Base-by-base conservation (phyloP, 2,329 filamentous ascomycete species). In the Exophiala aquamarina region DNA sequence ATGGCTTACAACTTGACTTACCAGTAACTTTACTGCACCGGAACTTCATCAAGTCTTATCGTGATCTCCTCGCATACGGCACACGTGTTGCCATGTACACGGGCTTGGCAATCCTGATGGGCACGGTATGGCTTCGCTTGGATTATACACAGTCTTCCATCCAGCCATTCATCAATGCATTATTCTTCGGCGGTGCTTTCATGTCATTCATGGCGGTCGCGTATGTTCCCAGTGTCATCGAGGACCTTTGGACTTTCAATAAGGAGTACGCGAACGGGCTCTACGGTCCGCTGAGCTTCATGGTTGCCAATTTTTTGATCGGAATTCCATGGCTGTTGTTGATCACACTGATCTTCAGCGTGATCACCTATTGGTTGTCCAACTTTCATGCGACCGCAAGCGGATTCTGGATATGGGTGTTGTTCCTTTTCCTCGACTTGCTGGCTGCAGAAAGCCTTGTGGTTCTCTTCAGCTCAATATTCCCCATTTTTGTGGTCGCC, bases 341-440 rank as follows among this genome's bases (percentile, higher is more conserved):
- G 32, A 91, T 94, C 58, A 73, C 87, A 0, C 53, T 90, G 5
- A 69, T 92, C 45, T 94, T 92, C 71, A 88, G 84, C 1, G 63
- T 83, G 15, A 77, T 93, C 45, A 79, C 81, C 4, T 93, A 93
- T 74, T 94, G 85, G 84, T 79, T 94, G 1, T 81, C 79, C 39
- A 87, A 88, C 68, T 90, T 93, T 69, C 78, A 78, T 2, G 79
- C 84, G 1, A 78, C 73, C 0, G 83, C 76, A 0, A 50, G 65
- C 0, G 82, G 82, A 2, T 94, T 94, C 70, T 86, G 87, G 68
- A 84, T 74, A 20, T 93, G 83, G 81, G 76, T 91, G 2, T 77
- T 92, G 70, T 94, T 87, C 87, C 75, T 94, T 3, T 93, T 92
- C 71, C 78, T 94, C 13, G 88, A 94, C 61, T 78, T 94, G 1